Conservation (phyloP, 352 stramenopile genomes). For the Globisporangium spinosum region DNA sequence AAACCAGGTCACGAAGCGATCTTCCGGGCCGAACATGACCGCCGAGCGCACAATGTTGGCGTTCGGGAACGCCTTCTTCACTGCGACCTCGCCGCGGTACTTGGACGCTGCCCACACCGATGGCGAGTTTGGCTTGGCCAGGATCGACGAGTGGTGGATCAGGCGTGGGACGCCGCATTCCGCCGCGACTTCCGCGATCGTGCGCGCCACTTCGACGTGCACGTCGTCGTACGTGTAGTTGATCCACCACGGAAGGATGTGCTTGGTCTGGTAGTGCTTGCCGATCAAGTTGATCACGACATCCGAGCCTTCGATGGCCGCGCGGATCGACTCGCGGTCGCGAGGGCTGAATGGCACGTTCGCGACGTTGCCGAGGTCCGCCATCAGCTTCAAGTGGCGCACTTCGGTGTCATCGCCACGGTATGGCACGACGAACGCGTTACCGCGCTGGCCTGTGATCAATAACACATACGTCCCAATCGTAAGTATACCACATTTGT, state of each 20-base stretch:
- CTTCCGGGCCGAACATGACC: slow-evolving; percentile 94
- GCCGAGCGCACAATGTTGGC: slow-evolving; percentile 95
- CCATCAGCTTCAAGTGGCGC: slow-evolving; percentile 92
- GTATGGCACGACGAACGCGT: slow-evolving; percentile 86
- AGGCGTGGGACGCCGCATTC: slow-evolving; percentile 73
- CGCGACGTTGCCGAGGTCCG: slow-evolving; percentile 90
- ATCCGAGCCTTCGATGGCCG: slow-evolving; percentile 90
- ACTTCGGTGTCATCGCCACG: slow-evolving; percentile 93
- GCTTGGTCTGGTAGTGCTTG: slow-evolving; percentile 97
- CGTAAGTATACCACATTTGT: background rate
- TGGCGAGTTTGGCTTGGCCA: slow-evolving; percentile 80
- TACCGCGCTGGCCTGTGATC: slow-evolving; percentile 55
- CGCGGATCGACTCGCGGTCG: slow-evolving; percentile 91
- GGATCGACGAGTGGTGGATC: slow-evolving; percentile 81
- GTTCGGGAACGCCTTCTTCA: slow-evolving; percentile 92
- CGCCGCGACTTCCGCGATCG: slow-evolving; percentile 78
- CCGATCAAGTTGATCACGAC: slow-evolving; percentile 97
- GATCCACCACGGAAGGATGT: slow-evolving; percentile 91
- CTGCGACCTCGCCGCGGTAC: slow-evolving; percentile 81
- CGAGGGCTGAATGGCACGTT: slow-evolving; percentile 79
- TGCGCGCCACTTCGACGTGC: slow-evolving; percentile 91
- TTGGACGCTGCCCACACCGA: slow-evolving; percentile 82
- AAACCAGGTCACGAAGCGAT: slow-evolving; percentile 93
- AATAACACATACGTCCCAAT: background rate
- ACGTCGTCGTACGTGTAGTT: slow-evolving; percentile 95